Percentiles rank a stretch among this genome's conserved stretches.
phyloP scores from a whole-genome alignment of 2,329 filamentous ascomycete genomes.

The Hysterium pulicare region DNA sequence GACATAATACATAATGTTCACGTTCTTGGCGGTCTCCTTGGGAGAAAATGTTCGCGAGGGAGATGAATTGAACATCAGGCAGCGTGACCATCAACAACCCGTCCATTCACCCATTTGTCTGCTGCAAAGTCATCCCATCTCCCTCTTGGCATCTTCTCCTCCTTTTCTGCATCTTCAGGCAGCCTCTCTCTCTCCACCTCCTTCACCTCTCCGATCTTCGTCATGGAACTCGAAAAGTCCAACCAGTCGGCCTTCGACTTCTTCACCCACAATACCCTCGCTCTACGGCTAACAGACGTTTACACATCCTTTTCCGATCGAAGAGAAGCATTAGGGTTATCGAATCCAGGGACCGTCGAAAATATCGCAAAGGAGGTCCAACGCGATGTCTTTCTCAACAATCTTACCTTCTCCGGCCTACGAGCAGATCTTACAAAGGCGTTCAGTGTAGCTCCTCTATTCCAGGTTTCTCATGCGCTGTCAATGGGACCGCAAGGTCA shows the following conservation, averaged over 20 bases:
- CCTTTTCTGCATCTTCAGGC: not conserved
- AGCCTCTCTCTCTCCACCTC: not conserved
- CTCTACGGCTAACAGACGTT: slow-evolving; percentile 68
- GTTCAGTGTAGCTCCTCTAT: slow-evolving; percentile 88
- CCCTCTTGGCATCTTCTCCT: not conserved
- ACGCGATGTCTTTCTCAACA: slow-evolving; percentile 93
- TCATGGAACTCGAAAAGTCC: slow-evolving; percentile 33
- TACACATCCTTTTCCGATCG: slow-evolving; percentile 79
- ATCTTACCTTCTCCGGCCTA: slow-evolving; percentile 94
- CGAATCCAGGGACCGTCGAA: slow-evolving; percentile 91
- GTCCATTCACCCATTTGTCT: slow-evolving; percentile 5
- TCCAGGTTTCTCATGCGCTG: slow-evolving; percentile 97
- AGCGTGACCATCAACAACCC: slow-evolving; percentile 5
- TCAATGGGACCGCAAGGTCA: slow-evolving; percentile 85
- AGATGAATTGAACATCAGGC: not conserved
- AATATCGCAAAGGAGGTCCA: slow-evolving; percentile 86
- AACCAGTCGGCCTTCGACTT: slow-evolving; percentile 52
- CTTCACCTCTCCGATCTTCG: slow-evolving; percentile 7
- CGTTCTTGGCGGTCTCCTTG: not conserved
- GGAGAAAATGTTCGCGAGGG: slow-evolving; percentile 1
- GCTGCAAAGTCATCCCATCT: slow-evolving; percentile 2
- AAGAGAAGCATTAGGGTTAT: slow-evolving; percentile 81
- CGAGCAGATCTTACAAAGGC: slow-evolving; percentile 95
- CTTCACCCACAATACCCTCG: slow-evolving; percentile 70
- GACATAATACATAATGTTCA: no score